These are phyloP conservation scores for Hyphopichia khmerensis DNA, from an alignment of 1,139 yeast genomes.

Conservation along the genomic window DNA sequence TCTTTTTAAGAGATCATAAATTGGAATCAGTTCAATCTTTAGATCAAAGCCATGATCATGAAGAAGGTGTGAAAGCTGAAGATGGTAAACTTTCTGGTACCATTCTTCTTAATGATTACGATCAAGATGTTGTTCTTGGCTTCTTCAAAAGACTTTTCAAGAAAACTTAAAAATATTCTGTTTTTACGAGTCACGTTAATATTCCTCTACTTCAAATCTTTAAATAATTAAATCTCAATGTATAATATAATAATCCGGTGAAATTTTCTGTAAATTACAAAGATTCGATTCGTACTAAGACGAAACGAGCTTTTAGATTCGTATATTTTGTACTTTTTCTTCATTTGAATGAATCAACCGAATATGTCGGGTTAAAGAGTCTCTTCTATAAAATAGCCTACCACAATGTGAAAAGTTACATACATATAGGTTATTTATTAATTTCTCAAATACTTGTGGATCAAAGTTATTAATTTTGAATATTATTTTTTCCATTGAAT, in stretches of 20 bases:
- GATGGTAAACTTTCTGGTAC: slow-evolving; percentile 38
- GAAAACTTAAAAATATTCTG: not conserved
- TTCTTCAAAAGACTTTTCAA: not conserved
- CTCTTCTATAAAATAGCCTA: slow-evolving; percentile 2
- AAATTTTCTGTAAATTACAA: too few relatives aligned
- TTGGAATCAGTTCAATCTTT: slow-evolving; percentile 41
- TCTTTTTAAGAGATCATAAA: slow-evolving; percentile 56
- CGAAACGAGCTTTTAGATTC: too few relatives aligned
- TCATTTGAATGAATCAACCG: slow-evolving; percentile 2
- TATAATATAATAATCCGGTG: too few relatives aligned
- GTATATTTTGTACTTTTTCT: too few relatives aligned
- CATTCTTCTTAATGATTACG: slow-evolving; percentile 42
- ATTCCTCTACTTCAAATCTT: too few relatives aligned
- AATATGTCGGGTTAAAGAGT: slow-evolving; percentile 1
- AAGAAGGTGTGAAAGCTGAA: slow-evolving; percentile 23
- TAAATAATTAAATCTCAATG: too few relatives aligned
- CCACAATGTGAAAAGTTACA: not conserved
- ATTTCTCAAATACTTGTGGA: not conserved
- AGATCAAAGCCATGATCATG: slow-evolving; percentile 22
- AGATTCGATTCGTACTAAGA: too few relatives aligned
- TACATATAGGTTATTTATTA: not conserved
- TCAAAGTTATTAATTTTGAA: not conserved
- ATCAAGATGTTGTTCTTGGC: slow-evolving; percentile 24
- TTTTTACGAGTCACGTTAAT: too few relatives aligned
- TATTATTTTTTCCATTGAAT: not conserved